Conservation (phyloP, 176 grass and related monocot genomes). For the Aegilops bicornis region DNA sequence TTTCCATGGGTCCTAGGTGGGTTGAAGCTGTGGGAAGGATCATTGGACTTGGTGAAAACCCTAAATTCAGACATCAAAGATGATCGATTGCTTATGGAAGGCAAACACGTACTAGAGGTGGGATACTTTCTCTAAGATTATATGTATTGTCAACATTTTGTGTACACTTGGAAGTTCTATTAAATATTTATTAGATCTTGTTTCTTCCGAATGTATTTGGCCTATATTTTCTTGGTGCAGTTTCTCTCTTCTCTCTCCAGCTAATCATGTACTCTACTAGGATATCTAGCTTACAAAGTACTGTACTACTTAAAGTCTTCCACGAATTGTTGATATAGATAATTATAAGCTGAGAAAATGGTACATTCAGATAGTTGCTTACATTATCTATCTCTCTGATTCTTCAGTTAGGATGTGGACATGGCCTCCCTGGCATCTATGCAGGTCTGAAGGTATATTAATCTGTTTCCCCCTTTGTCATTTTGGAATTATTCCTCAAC, state of each 20-base stretch:
- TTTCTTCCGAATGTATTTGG: background rate
- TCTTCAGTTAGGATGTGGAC: constrained; percentile 89
- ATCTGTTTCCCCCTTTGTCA: constrained; percentile 22
- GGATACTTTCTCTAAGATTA: constrained; percentile 37
- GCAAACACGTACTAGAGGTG: constrained; percentile 85
- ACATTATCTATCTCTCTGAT: constrained; percentile 33
- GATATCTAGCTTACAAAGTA: constrained; percentile 4
- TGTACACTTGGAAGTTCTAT: background rate
- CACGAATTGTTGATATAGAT: constrained; percentile 7
- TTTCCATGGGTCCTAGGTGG: constrained; percentile 52
- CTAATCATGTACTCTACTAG: background rate
- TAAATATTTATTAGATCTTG: constrained; percentile 11
- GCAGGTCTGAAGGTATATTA: constrained; percentile 66
- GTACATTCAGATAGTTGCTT: constrained; percentile 26
- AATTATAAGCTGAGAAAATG: constrained; percentile 23
- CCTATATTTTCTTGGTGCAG: background rate
- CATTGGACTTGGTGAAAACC: constrained; percentile 74
- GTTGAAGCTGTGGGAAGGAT: constrained; percentile 96
- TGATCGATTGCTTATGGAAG: constrained; percentile 45
- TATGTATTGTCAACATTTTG: constrained; percentile 14
- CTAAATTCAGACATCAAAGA: constrained; percentile 52
- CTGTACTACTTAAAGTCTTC: background rate
- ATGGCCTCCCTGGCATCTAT: constrained; percentile 90
- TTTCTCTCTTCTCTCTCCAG: background rate
- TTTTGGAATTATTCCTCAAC: constrained; percentile 8